These are phyloP conservation scores for Butyriboletus loyo DNA, from an alignment of 768 basidiomycete species.

Conservation along the genomic window DNA sequence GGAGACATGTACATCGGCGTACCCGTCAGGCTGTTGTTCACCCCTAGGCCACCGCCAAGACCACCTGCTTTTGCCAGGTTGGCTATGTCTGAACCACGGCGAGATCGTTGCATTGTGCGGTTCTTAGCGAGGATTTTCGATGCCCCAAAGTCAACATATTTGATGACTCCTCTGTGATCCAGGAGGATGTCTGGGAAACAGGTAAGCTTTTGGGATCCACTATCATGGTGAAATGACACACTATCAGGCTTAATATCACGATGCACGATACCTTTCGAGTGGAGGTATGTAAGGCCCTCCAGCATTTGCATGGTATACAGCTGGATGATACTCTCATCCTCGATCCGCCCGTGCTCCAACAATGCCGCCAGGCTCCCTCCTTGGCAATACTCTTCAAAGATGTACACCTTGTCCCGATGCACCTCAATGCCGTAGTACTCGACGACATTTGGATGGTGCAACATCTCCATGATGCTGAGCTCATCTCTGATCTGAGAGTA, in stretches of 20 bases:
- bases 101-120: constrained; percentile 71
- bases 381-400: constrained; percentile 98
- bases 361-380: constrained; percentile 89
- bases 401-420: constrained; percentile 97
- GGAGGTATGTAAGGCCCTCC: constrained; percentile 90
- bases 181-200: constrained; percentile 80
- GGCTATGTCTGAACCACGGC: constrained; percentile 50
- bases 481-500: constrained; percentile 95
- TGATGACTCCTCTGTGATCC: constrained; percentile 86
- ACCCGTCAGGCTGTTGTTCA: constrained; percentile 88
- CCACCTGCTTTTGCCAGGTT: constrained; percentile 34
- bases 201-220: constrained; percentile 7
- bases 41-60: constrained; percentile 39
- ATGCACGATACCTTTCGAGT: constrained; percentile 89
- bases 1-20: constrained; percentile 99
- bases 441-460: constrained; percentile 96
- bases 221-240: constrained; percentile 41
- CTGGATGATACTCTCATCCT: constrained; percentile 94
- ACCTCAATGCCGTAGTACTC: constrained; percentile 99
- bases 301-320: constrained; percentile 97
- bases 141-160: constrained; percentile 96
- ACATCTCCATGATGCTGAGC: constrained; percentile 95
- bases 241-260: constrained; percentile 99
- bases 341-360: constrained; percentile 90
- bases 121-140: constrained; percentile 94